Conservation (phyloP, 2,329 filamentous ascomycete genomes). For the Exserohilum rostratum region DNA sequence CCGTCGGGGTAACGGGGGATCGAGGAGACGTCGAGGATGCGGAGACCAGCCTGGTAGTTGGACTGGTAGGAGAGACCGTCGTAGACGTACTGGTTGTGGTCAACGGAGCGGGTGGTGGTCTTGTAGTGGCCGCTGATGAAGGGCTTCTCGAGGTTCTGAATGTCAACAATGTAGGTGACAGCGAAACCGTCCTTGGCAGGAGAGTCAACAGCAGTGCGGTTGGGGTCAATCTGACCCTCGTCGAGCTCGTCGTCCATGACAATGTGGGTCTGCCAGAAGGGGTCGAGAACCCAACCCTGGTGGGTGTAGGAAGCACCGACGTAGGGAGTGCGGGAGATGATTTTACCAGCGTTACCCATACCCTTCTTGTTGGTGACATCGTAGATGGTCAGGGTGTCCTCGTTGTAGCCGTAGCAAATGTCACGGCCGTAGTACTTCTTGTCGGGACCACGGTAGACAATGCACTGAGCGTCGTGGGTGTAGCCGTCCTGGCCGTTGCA, state of each 20-base stretch:
- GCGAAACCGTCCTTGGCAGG: conserved; percentile 44
- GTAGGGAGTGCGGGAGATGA: conserved; percentile 62
- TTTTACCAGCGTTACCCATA: conserved; percentile 58
- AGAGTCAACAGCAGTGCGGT: conserved; percentile 30
- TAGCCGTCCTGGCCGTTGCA: conserved; percentile 64
- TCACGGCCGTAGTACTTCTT: conserved; percentile 57
- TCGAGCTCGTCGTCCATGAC: conserved; percentile 49
- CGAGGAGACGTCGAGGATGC: conserved; percentile 50
- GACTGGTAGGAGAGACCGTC: conserved; percentile 51
- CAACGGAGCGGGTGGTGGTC: conserved; percentile 45
- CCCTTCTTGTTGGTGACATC: conserved; percentile 61
- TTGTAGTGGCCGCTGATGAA: conserved; percentile 53
- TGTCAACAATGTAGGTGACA: conserved; percentile 48
- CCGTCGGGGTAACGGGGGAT: conserved; percentile 48
- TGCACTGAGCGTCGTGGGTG: conserved; percentile 66
- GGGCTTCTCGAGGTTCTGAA: conserved; percentile 44
- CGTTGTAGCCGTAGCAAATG: conserved; percentile 65
- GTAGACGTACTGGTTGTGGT: conserved; percentile 56
- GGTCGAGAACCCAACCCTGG: conserved; percentile 61
- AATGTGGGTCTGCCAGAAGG: conserved; percentile 44
- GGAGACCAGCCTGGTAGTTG: conserved; percentile 54
- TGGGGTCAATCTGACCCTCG: conserved; percentile 42
- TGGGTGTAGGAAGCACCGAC: conserved; percentile 63
- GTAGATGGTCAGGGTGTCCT: conserved; percentile 59
- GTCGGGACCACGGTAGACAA: conserved; percentile 62